Base-by-base conservation (phyloP, 768 basidiomycete species). In the Leccinellum albellum region DNA sequence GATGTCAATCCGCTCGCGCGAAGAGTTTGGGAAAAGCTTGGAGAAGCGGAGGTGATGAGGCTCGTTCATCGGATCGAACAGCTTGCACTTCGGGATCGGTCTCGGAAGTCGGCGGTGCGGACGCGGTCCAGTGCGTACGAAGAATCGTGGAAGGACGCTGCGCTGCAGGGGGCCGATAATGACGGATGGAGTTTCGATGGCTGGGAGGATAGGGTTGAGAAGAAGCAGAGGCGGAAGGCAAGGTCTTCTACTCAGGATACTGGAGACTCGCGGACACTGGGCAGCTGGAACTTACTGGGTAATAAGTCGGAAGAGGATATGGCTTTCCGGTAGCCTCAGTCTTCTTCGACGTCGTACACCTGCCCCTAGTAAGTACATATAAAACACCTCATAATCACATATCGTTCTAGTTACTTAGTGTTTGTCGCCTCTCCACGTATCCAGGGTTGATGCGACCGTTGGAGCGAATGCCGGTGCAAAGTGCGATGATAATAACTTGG, bases 11-110 rank as follows among this genome's bases (percentile, higher is more conserved):
- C 54, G 0, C 53, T 66, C 13, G 68, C 68, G 69, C 79, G 33
- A 81, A 82, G 61, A 21, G 59, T 53, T 2, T 82, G 81, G 61
- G 70, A 65, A 31, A 73, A 76, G 50, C 54, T 79, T 10, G 80
- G 75, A 21, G 75, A 75, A 20, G 75, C 70, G n/a, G 81, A 83
- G 57, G 79, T 81, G 20, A 81, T 82, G 77, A 68, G 66, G 8
- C 70, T 84, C 40, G 60, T 89, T 28, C 66, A 70, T 17, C 76
- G 76, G 46, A 82, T 89, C 33, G 86, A 88, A 64, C 70, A 60
- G 47, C 66, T 79, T 14, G 68, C 63, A 4, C 66, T 72, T 6
- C 70, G 67, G 52, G 66, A 65, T 2, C 60, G 61, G 49, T 47
- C 60, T 26, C 60, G 64, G 7, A 66, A 63, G 47, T 24, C 40